Base-by-base conservation (phyloP, 2,329 filamentous ascomycete genomes). In the Scedosporium apiospermum region DNA sequence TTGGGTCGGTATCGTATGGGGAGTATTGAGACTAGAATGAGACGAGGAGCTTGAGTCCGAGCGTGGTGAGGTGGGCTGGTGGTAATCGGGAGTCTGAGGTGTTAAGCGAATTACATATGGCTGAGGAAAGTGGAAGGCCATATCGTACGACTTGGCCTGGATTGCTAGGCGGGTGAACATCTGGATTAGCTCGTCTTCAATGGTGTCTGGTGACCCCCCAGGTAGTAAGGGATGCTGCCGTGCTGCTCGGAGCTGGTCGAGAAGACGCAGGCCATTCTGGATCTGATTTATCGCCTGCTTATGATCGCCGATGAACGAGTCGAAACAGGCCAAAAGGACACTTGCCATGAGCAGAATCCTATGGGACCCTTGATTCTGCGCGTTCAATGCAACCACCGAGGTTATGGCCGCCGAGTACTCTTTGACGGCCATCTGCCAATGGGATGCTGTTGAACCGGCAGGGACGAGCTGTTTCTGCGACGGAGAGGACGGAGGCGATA, bases 91-190 rank as follows among this genome's bases (percentile, higher is more conserved):
- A 14, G 26, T 61, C 16, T 61, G 26, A 7, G 59, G 74, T 1
- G 77, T 78, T 9, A 83, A 74, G 5, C 78, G 78, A 64, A 87
- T 82, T 6, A 87, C 83, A 63, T 80, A 85, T 0, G 84, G 84
- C 34, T 84, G 77, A 1, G 84, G 84, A 64, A 87, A 87, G 69
- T 88, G 85, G 68, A 87, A 88, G 38, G 85, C 85, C 83, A 87
- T 84, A 67, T 87, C 85, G 69, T 88, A 88, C 0, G 84, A 86
- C 68, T 87, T 88, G 53, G 85, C 85, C 69, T 87, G 85, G 53
- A 87, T 85, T 2, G 83, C 84, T 2, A 87, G 75, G 4, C 85
- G 79, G 1, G 82, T 86, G 67, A 87, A 87, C 75, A 87, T 86
- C 59, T 84, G 82, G 5, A 84, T 76, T 27, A 88, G 76, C 67